These are phyloP conservation scores for Citrullus amarus DNA, from an alignment of 306 rosid genomes.

Conservation along the genomic window DNA sequence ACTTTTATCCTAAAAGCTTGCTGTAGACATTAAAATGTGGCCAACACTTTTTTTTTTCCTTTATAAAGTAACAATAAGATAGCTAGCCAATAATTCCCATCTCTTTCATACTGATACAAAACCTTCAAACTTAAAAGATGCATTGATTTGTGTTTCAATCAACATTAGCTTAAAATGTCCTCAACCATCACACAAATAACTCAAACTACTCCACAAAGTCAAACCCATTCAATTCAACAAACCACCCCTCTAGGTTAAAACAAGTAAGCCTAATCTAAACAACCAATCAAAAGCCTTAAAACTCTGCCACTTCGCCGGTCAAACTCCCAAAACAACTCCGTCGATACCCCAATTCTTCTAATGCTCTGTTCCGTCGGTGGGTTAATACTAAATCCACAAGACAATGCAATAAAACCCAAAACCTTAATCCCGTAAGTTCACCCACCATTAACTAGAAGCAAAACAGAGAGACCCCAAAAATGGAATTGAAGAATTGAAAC, in stretches of 20 bases:
- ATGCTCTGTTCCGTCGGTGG: not conserved
- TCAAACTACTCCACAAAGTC: not conserved
- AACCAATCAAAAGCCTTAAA: not conserved
- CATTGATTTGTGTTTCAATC: not conserved
- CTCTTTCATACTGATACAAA: not conserved
- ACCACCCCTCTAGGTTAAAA: not conserved
- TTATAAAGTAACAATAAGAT: not conserved
- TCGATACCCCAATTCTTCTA: not conserved
- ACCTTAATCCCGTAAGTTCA: not conserved
- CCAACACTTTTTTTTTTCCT: not conserved
- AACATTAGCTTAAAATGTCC: not conserved
- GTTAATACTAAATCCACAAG: not conserved
- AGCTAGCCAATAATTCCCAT: not conserved
- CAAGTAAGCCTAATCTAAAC: not conserved
- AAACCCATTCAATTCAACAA: slow-evolving; percentile 1
- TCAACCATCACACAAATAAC: slow-evolving; percentile 1
- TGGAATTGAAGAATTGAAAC: not conserved
- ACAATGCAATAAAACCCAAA: slow-evolving; percentile 5
- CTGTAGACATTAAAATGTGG: not conserved
- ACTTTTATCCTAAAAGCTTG: not conserved
- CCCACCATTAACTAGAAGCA: not conserved
- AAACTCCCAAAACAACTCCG: not conserved
- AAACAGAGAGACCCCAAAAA: not conserved
- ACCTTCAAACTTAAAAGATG: not conserved
- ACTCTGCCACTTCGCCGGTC: not conserved